Percentiles rank a stretch among this genome's conserved stretches.
phyloP scores from a whole-genome alignment of 1,284 basidiomycete species.

The Xerocomus amazonicus region DNA sequence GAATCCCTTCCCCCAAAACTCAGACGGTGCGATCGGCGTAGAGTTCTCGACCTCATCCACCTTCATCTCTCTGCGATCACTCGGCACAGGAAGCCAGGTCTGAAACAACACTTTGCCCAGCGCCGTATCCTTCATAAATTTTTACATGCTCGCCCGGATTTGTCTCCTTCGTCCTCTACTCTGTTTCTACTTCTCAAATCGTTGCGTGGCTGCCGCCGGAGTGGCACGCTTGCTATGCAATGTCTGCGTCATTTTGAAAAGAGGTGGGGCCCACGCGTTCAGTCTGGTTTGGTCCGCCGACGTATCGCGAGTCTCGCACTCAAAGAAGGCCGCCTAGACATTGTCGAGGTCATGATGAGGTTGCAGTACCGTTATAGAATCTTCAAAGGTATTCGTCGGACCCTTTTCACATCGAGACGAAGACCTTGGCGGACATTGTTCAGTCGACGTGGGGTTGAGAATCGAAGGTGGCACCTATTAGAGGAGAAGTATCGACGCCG shows the following conservation, averaged over 20 bases:
- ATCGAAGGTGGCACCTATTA: constrained; percentile 29
- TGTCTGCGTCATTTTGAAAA: constrained; percentile 43
- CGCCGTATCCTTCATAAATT: constrained; percentile 42
- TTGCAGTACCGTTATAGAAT: constrained; percentile 16
- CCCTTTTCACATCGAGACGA: constrained; percentile 9
- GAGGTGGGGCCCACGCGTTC: constrained; percentile 52
- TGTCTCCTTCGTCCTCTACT: constrained; percentile 61
- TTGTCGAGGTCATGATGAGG: constrained; percentile 40
- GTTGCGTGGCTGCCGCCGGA: constrained; percentile 42
- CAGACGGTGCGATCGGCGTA: constrained; percentile 27
- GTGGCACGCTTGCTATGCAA: constrained; percentile 50
- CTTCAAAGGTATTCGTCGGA: constrained; percentile 8
- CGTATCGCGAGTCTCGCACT: constrained; percentile 53
- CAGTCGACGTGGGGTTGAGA: constrained; percentile 25
- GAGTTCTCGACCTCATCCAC: constrained; percentile 46
- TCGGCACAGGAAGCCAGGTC: constrained; percentile 34
- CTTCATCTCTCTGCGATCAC: constrained; percentile 40
- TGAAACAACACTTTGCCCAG: constrained; percentile 34
- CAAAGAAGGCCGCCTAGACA: constrained; percentile 56
- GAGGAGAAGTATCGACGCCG: constrained; percentile 20
- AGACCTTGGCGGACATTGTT: constrained; percentile 26
- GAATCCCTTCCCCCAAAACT: constrained; percentile 40
- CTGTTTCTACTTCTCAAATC: constrained; percentile 55
- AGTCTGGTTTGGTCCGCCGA: constrained; percentile 55
- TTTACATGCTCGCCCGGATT: constrained; percentile 42